A percentile compares a stretch with the other conserved stretches of the same genome.
Evolutionary conservation across 306 rosid genomes (phyloP).

Genomic region (Fragaria iinumae): DNA sequence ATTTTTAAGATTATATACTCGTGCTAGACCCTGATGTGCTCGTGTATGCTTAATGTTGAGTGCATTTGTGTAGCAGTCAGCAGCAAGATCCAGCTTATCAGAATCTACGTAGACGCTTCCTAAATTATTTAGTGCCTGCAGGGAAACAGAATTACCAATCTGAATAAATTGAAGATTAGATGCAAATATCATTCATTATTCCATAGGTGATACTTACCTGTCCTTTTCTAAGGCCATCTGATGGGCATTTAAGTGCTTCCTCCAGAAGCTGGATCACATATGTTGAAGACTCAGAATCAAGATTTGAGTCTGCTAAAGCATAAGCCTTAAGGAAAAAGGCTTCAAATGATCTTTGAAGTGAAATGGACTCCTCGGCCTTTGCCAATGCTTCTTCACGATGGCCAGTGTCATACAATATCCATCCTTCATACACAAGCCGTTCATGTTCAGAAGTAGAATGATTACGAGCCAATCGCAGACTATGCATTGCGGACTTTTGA

Average conservation of each 20-base stretch:
- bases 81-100: conserved; percentile 83
- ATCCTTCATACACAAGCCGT: conserved; percentile 89
- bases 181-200: conserved; percentile 18
- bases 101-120: conserved; percentile 88
- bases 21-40: conserved; percentile 95
- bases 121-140: conserved; percentile 83
- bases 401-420: conserved; percentile 93
- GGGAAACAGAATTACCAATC: conserved; percentile 17
- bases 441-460: conserved; percentile 72
- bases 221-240: conserved; percentile 94
- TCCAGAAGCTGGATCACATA: conserved; percentile 70
- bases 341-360: conserved; percentile 87
- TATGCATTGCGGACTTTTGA: conserved; percentile 87
- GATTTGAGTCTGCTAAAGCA: conserved; percentile 74
- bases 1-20: conserved; percentile 78
- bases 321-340: conserved; percentile 92
- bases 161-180: conserved; percentile 24
- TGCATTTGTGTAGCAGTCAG: conserved; percentile 87
- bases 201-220: conserved; percentile 50
- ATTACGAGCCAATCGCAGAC: conserved; percentile 78
- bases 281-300: conserved; percentile 61
- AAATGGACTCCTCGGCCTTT: conserved; percentile 80
- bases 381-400: conserved; percentile 87
- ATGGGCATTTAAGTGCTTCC: conserved; percentile 92
- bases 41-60: conserved; percentile 88